Evolutionary conservation across 2,329 filamentous ascomycete species (phyloP).

Genomic region (Chaetomium globosum): DNA sequence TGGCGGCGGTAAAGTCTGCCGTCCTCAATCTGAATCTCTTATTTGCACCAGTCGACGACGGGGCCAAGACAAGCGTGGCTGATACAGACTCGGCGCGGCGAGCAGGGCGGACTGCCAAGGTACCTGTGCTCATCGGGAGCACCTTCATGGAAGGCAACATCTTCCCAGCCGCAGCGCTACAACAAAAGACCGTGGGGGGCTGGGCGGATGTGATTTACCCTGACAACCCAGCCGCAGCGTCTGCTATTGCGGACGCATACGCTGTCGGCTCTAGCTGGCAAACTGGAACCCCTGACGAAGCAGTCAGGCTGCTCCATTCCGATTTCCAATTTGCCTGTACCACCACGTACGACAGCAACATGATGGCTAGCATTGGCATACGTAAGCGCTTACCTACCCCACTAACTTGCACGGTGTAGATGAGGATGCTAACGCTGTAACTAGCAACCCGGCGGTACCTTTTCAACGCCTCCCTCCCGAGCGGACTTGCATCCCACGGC

Average conservation of each 20-base stretch:
- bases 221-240: not conserved
- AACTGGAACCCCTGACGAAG: not conserved
- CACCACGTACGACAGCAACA: slow-evolving; percentile 11
- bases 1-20: not conserved
- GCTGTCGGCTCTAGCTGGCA: slow-evolving; percentile 3
- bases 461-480: slow-evolving; percentile 10
- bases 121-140: slow-evolving; percentile 9
- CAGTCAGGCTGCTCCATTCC: slow-evolving; percentile 6
- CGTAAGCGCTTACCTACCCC: not conserved
- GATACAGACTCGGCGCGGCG: slow-evolving; percentile 1
- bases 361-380: slow-evolving; percentile 5
- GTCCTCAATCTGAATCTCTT: not conserved
- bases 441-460: slow-evolving; percentile 11
- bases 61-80: not conserved
- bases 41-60: slow-evolving; percentile 9
- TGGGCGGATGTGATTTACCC: slow-evolving; percentile 10
- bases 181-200: not conserved
- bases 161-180: not conserved
- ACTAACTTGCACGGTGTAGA: too few species aligned
- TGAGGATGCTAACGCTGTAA: not conserved
- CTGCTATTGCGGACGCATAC: not conserved
- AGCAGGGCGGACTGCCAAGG: slow-evolving; percentile 1
- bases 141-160: slow-evolving; percentile 9
- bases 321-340: slow-evolving; percentile 16
- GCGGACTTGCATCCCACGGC: slow-evolving; percentile 3